These are phyloP conservation scores for Rubia occidens DNA, from an alignment of 305 asterid species.

Conservation along the genomic window DNA sequence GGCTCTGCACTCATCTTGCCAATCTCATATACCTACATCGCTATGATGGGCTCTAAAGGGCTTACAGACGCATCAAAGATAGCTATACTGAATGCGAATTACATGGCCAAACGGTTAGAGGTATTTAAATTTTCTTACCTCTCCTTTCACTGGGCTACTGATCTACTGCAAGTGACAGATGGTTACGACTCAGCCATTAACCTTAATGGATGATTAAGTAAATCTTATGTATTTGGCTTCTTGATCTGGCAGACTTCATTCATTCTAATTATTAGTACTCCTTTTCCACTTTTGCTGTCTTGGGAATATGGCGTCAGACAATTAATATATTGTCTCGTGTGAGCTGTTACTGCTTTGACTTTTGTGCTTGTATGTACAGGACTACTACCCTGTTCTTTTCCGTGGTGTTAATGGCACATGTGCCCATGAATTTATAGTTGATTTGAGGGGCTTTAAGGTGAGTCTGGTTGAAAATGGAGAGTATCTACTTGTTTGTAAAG, in stretches of 20 bases:
- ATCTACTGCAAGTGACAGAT: background rate
- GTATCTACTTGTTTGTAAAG: background rate
- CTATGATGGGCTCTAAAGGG: slow-evolving; percentile 95
- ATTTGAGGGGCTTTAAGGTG: slow-evolving; percentile 87
- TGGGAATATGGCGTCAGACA: background rate
- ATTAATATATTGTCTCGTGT: background rate
- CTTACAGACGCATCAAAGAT: slow-evolving; percentile 94
- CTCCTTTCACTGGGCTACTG: slow-evolving; percentile 2
- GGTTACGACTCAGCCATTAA: background rate
- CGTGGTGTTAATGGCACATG: slow-evolving; percentile 88
- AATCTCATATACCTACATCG: slow-evolving; percentile 82
- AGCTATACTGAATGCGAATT: slow-evolving; percentile 90
- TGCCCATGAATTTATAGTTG: slow-evolving; percentile 90
- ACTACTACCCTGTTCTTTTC: slow-evolving; percentile 81
- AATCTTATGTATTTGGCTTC: background rate
- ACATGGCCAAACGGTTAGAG: slow-evolving; percentile 96
- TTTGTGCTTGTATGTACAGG: slow-evolving; percentile 38
- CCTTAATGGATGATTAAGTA: background rate
- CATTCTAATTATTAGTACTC: background rate
- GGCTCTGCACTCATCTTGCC: slow-evolving; percentile 96
- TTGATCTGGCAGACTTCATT: background rate
- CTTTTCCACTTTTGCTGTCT: background rate
- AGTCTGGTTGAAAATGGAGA: slow-evolving; percentile 4
- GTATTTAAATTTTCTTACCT: slow-evolving; percentile 26
- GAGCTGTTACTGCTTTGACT: slow-evolving; percentile 6